phyloP scores from a whole-genome alignment of 176 grass and related monocot species.

The Tuctoria greenei region DNA sequence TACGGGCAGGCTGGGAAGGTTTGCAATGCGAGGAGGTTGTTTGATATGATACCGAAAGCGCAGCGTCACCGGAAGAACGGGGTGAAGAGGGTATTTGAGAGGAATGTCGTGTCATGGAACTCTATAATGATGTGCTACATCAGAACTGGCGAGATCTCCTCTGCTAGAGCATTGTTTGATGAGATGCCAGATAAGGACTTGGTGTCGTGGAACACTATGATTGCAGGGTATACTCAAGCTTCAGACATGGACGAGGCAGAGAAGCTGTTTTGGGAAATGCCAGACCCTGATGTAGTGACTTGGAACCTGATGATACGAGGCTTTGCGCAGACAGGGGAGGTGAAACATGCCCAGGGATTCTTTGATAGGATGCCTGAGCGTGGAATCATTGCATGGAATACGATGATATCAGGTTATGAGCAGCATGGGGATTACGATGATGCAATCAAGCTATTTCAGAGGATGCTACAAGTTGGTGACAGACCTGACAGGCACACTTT shows the following conservation, averaged over 20 bases:
- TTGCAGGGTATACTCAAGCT: constrained; percentile 46
- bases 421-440: constrained; percentile 52
- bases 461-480: constrained; percentile 48
- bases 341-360: constrained; percentile 42
- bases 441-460: constrained; percentile 48
- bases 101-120: constrained; percentile 72
- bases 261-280: constrained; percentile 52
- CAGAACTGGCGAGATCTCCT: constrained; percentile 43
- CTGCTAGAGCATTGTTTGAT: constrained; percentile 59
- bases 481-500: constrained; percentile 65
- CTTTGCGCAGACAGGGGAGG: constrained; percentile 51
- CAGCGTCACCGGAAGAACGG: constrained; percentile 7
- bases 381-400: constrained; percentile 63
- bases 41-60: constrained; percentile 57
- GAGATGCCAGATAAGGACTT: constrained; percentile 61
- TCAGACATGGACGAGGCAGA: constrained; percentile 54
- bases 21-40: constrained; percentile 50
- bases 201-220: constrained; percentile 73
- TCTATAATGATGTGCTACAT: constrained; percentile 75
- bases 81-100: constrained; percentile 35
- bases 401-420: constrained; percentile 77
- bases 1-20: constrained; percentile 58
- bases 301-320: constrained; percentile 78
- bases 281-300: constrained; percentile 51
- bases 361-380: constrained; percentile 59